Evolutionary conservation across 768 basidiomycete genomes (phyloP), one percentile per base, ranked within the genome.

Genomic region (Pleurotus citrinopileatus): DNA sequence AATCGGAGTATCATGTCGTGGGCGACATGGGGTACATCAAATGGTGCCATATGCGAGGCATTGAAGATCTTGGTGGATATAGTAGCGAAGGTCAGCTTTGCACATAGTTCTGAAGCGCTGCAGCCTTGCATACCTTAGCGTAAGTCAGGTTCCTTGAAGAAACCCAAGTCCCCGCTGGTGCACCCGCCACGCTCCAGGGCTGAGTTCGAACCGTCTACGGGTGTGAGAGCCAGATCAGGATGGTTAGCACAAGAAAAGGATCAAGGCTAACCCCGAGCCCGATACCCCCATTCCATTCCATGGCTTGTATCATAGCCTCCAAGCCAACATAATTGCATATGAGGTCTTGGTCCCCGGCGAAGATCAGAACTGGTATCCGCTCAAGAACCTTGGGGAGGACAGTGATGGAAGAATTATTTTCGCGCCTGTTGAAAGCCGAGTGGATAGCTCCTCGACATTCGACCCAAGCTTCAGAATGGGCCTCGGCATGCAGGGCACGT

Each of bases 1-100:
- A 99, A 99, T 12, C 97, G 91, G 36, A 97, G 82, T 61, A 99
- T 96, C 97, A 98, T 98, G 69, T 99, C 97, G 67, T 98, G 94
- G 3, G 95, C 77, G 17, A 87, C 83, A 48, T 91, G 80, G 0
- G 94, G 95, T 10, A 89, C 75, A 68, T 99, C 96, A 67, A 76
- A 89, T 10, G 89, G 86, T 6, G 83, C 96, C 97, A 98, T 99
- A 69, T 98, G 97, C 1, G 95, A 98, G 2, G 93, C 91, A 55
- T 94, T 91, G 68, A 87, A 89, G 22, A 97, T 81, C 91, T 94
- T 55, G 22, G 26, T n/a, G 8, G 38, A 54, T 32, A 37, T 47
- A 5, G 13, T 37, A 8, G 29, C 22, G 19, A 19, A 36, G 17
- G 22, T 45, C 51, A 27, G 32, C n/a, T n/a, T n/a, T 34, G n/a